Evolutionary conservation across 441 rosid species (phyloP).

Genomic region (Adansonia gregorii): DNA sequence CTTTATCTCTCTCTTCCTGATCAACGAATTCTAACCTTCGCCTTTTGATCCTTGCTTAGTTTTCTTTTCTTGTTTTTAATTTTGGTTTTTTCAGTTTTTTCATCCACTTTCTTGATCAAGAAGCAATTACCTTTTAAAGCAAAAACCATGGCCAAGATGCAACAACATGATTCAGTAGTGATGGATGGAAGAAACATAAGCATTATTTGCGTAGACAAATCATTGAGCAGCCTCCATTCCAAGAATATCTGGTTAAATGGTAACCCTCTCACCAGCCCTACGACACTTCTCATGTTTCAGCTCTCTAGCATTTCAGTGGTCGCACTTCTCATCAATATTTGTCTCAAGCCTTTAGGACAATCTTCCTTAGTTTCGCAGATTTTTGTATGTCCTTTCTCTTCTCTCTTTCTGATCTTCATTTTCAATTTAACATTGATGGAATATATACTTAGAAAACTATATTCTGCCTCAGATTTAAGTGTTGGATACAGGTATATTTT

Average conservation of each 20-base stretch:
- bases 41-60: background rate
- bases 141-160: slow-evolving; percentile 2
- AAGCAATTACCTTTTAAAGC: slow-evolving; percentile 23
- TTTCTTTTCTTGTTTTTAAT: background rate
- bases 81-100: background rate
- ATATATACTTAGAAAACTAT: no score
- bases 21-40: background rate
- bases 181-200: background rate
- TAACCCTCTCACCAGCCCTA: slow-evolving; percentile 20
- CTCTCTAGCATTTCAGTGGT: slow-evolving; percentile 30
- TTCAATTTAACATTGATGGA: background rate
- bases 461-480: no score
- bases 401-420: background rate
- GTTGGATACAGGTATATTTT: no score
- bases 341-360: slow-evolving; percentile 41
- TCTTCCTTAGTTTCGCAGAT: slow-evolving; percentile 37
- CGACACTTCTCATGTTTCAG: slow-evolving; percentile 36
- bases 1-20: background rate
- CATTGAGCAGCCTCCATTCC: background rate
- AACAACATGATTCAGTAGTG: background rate
- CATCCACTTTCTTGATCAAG: slow-evolving; percentile 13
- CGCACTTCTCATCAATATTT: slow-evolving; percentile 30
- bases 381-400: slow-evolving; percentile 29
- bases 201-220: slow-evolving; percentile 22
- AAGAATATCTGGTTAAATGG: slow-evolving; percentile 19